These are phyloP conservation scores for Zygotorulaspora mrakii DNA, from an alignment of 1,139 yeast genomes.

Conservation along the genomic window DNA sequence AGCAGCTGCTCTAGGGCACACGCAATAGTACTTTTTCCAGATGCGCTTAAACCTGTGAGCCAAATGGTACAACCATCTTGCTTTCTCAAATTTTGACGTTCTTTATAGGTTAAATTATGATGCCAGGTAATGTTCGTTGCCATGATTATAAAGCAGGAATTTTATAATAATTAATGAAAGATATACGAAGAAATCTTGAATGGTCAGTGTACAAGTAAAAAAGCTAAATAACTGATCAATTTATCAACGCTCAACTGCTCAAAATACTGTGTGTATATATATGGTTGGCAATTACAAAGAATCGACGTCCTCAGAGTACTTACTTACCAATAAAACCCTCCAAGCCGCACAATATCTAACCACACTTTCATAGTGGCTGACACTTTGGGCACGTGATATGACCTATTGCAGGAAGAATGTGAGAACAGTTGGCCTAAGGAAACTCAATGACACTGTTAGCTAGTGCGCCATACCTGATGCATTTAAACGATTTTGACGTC, in stretches of 20 bases:
- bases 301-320: not conserved
- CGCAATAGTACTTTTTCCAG: conserved; percentile 93
- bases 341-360: conserved; percentile 2
- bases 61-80: conserved; percentile 90
- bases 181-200: no score
- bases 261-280: not conserved
- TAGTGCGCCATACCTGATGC: no score
- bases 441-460: no score
- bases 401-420: not conserved
- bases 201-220: no score
- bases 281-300: not conserved
- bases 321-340: not conserved
- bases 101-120: conserved; percentile 76
- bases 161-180: no score
- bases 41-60: conserved; percentile 93
- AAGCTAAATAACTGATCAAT: no score
- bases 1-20: conserved; percentile 86
- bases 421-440: no score
- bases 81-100: conserved; percentile 65
- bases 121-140: conserved; percentile 98
- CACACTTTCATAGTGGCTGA: conserved; percentile 12
- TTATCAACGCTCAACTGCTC: no score
- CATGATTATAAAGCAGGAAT: no score
- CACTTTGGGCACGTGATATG: conserved; percentile 7
- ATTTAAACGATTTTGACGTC: no score